Evolutionary conservation across 1,284 basidiomycete species (phyloP).

Genomic region (Pholiota adiposa): DNA sequence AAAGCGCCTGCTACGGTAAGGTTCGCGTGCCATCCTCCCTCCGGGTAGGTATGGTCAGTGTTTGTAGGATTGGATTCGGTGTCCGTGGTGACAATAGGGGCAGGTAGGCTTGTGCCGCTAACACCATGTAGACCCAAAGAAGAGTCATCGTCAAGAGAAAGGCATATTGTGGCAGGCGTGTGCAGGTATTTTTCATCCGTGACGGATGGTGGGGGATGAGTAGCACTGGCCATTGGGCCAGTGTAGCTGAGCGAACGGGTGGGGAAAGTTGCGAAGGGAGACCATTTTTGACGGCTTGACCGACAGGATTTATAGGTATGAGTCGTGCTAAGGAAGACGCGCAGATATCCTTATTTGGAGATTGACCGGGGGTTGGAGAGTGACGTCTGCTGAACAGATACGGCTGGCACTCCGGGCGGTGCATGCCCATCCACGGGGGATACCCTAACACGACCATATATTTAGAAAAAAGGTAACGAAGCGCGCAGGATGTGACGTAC

Average conservation of each 20-base stretch:
- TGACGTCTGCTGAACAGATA: slow-evolving; percentile 9
- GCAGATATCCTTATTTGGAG: slow-evolving; percentile 11
- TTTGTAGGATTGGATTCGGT: slow-evolving; percentile 5
- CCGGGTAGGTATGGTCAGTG: slow-evolving; percentile 23
- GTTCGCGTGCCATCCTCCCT: slow-evolving; percentile 40
- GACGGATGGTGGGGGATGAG: slow-evolving; percentile 5
- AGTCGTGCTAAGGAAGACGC: slow-evolving; percentile 10
- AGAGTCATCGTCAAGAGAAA: slow-evolving; percentile 18
- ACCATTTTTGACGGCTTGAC: background rate
- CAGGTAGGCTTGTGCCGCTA: background rate
- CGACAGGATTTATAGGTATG: slow-evolving; percentile 14
- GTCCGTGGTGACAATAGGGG: background rate
- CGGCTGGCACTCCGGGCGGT: slow-evolving; percentile 18
- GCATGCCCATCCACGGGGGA: slow-evolving; percentile 22
- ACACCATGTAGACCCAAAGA: slow-evolving; percentile 13
- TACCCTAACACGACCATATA: slow-evolving; percentile 8
- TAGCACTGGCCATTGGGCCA: slow-evolving; percentile 10
- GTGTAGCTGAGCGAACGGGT: background rate
- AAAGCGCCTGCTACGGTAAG: slow-evolving; percentile 50
- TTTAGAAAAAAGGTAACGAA: background rate
- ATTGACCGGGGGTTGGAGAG: slow-evolving; percentile 16
- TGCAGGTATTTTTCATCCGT: slow-evolving; percentile 21
- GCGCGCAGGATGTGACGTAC: slow-evolving; percentile 22
- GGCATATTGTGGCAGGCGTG: slow-evolving; percentile 17
- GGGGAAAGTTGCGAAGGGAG: background rate